phyloP scores from a whole-genome alignment of 768 basidiomycete species.

The Pisolithus marmoratus region DNA sequence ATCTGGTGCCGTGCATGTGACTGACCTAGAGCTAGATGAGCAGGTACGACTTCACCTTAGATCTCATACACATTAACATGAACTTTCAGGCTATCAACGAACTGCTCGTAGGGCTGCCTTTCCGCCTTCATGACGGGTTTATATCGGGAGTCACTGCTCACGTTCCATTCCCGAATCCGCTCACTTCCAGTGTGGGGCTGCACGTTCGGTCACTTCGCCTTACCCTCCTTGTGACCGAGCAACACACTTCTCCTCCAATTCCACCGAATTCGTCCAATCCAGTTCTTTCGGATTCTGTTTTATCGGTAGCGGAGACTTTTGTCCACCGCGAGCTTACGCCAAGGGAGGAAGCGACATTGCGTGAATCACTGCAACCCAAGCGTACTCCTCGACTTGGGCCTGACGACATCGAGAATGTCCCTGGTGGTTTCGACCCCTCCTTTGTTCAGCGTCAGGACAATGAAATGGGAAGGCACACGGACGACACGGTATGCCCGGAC shows the following conservation, averaged over 20 bases:
- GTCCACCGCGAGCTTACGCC: conserved; percentile 74
- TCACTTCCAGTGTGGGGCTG: conserved; percentile 67
- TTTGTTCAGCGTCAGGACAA: conserved; percentile 30
- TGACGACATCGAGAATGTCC: conserved; percentile 43
- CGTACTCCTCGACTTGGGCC: conserved; percentile 21
- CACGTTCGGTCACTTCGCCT: conserved; percentile 65
- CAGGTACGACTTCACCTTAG: conserved; percentile 44
- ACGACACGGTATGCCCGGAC: conserved; percentile 31
- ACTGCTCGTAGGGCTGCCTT: conserved; percentile 57
- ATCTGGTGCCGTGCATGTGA: conserved; percentile 84
- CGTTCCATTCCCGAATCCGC: conserved; percentile 82
- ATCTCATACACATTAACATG: conserved; percentile 11
- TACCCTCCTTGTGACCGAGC: conserved; percentile 41
- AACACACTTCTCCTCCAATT: conserved; percentile 8
- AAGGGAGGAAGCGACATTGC: conserved; percentile 64
- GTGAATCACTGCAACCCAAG: conserved; percentile 59
- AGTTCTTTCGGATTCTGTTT: conserved; percentile 73
- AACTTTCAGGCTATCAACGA: conserved; percentile 68
- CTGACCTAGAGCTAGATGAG: conserved; percentile 73
- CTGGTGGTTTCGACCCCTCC: conserved; percentile 58
- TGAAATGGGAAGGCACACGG: conserved; percentile 30
- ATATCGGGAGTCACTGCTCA: conserved; percentile 71
- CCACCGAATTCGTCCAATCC: conserved; percentile 14
- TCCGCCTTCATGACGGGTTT: conserved; percentile 64
- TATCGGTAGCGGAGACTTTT: conserved; percentile 81